Evolutionary conservation across 331 rosid species (phyloP).

Genomic region (Telfairia occidentalis): DNA sequence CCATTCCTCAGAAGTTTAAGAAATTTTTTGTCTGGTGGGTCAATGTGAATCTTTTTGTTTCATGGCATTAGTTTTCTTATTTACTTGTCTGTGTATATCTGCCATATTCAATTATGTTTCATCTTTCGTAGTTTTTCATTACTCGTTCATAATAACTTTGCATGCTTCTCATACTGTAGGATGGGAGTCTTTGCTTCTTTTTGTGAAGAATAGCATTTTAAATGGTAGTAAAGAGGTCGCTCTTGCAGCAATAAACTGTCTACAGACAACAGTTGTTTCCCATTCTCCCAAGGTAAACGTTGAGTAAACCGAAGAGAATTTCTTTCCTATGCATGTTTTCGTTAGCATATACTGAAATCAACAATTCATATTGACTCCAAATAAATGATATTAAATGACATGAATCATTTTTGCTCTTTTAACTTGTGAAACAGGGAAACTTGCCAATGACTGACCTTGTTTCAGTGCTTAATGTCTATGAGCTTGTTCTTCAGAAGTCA

Average conservation of each 20-base stretch:
- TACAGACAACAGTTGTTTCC: conserved; percentile 74
- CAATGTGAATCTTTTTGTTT: conserved; percentile 18
- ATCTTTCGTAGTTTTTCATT: conserved; percentile 11
- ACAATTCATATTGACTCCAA: background rate
- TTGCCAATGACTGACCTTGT: conserved; percentile 69
- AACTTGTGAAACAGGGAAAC: conserved; percentile 55
- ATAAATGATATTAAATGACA: background rate
- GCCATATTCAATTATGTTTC: background rate
- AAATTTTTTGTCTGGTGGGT: conserved; percentile 86
- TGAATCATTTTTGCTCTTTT: conserved; percentile 10
- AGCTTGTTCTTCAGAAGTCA: conserved; percentile 63
- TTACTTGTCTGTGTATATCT: background rate
- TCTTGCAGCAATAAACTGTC: conserved; percentile 84
- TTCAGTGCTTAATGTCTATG: conserved; percentile 69
- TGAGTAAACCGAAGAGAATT: conserved; percentile 9
- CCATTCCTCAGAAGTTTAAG: conserved; percentile 67
- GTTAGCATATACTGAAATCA: background rate
- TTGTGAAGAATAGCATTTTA: conserved; percentile 66
- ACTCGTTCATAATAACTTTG: conserved; percentile 11
- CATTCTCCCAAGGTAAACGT: conserved; percentile 73
- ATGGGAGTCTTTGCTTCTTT: conserved; percentile 85
- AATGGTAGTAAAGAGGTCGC: conserved; percentile 90
- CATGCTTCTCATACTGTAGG: conserved; percentile 39
- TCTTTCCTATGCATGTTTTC: background rate
- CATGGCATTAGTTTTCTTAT: conserved; percentile 17